A percentile compares a stretch with the other conserved stretches of the same genome.
These are phyloP conservation scores for Nepenthes mirabilis DNA, from an alignment of 148 eudicot genomes.

Conservation along the genomic window DNA sequence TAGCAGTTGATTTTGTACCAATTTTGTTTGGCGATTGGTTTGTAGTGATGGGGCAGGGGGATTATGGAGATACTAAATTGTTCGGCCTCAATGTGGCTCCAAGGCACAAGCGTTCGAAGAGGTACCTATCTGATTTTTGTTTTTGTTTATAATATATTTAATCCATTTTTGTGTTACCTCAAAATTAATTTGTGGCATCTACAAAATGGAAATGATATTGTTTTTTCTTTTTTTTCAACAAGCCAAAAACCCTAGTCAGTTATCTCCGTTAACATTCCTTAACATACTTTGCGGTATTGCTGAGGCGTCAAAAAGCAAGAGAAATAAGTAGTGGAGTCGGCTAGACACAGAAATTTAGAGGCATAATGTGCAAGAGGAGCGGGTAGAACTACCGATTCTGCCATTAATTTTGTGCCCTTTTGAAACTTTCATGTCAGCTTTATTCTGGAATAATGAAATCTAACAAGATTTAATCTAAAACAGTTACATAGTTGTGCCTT, in stretches of 20 bases:
- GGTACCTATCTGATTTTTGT: slow-evolving; percentile 22
- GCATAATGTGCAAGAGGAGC: neutral
- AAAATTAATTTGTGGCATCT: neutral
- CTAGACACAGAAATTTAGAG: neutral
- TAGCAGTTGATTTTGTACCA: neutral
- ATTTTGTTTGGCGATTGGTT: neutral
- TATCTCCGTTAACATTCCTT: too few species aligned
- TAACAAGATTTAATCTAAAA: too few species aligned
- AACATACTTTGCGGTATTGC: neutral
- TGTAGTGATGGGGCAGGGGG: slow-evolving; percentile 40
- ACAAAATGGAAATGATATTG: neutral
- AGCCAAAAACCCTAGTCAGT: too few species aligned
- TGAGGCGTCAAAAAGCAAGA: neutral
- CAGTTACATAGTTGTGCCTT: too few species aligned
- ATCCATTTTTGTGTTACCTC: neutral
- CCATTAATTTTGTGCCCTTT: too few species aligned
- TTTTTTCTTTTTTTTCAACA: too few species aligned
- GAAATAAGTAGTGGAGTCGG: neutral
- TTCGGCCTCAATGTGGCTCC: slow-evolving; percentile 21
- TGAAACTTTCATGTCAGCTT: too few species aligned
- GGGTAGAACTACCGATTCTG: neutral
- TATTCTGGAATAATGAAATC: too few species aligned
- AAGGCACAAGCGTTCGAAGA: slow-evolving; percentile 55
- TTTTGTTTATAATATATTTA: neutral
- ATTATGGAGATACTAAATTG: slow-evolving; percentile 21